Percentiles rank a stretch among this genome's conserved stretches.
phyloP scores from a whole-genome alignment of 2,329 filamentous ascomycete species.

The Penicillium sp. region DNA sequence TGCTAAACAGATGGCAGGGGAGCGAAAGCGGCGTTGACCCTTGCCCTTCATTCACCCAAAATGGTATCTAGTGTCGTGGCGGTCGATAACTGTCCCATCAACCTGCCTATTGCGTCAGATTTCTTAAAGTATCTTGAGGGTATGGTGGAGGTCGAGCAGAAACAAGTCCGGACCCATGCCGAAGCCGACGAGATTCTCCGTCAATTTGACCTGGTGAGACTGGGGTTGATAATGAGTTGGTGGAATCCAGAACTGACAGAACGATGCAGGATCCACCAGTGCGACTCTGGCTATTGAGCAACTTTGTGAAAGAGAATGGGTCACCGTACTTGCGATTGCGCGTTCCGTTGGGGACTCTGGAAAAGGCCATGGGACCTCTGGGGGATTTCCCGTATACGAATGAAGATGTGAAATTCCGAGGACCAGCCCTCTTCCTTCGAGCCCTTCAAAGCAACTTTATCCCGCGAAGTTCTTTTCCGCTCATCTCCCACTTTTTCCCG shows the following conservation, averaged over 20 bases:
- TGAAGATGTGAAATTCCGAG: slow-evolving; percentile 47
- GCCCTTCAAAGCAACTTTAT: slow-evolving; percentile 41
- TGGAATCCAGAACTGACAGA: background rate
- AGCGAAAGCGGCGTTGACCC: slow-evolving; percentile 24
- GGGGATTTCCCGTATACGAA: slow-evolving; percentile 8
- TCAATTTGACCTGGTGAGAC: background rate
- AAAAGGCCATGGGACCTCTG: slow-evolving; percentile 7
- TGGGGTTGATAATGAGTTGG: background rate
- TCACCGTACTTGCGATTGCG: slow-evolving; percentile 4
- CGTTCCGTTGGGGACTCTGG: slow-evolving; percentile 9
- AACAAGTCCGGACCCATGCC: slow-evolving; percentile 3
- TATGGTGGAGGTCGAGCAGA: slow-evolving; percentile 4
- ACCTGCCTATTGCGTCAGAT: slow-evolving; percentile 17
- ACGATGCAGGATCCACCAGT: slow-evolving; percentile 8
- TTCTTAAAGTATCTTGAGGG: slow-evolving; percentile 50
- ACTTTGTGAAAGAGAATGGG: slow-evolving; percentile 9
- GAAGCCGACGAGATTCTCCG: slow-evolving; percentile 13
- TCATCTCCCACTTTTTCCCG: slow-evolving; percentile 33
- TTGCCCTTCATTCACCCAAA: slow-evolving; percentile 22
- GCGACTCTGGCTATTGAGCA: slow-evolving; percentile 14
- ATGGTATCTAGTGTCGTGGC: slow-evolving; percentile 23
- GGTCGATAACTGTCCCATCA: slow-evolving; percentile 27
- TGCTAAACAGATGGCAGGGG: slow-evolving; percentile 4
- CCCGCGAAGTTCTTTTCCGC: slow-evolving; percentile 52
- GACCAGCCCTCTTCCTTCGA: slow-evolving; percentile 23